phyloP scores from a whole-genome alignment of 1,284 basidiomycete species.

The Ceratobasidium sp. region DNA sequence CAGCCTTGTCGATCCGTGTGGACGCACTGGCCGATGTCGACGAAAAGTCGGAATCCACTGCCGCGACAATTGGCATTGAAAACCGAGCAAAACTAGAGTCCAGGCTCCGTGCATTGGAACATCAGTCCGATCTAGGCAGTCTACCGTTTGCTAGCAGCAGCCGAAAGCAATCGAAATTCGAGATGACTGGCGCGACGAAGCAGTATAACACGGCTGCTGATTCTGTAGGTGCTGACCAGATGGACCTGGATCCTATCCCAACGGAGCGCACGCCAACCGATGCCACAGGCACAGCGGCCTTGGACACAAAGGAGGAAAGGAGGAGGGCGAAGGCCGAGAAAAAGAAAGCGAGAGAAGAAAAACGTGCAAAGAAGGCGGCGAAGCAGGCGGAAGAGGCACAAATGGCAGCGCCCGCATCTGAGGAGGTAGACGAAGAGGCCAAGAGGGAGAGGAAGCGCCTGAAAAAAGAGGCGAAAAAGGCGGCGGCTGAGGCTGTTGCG shows the following conservation, averaged over 20 bases:
- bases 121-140: conserved; percentile 79
- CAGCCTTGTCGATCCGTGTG: conserved; percentile 95
- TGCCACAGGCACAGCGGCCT: conserved; percentile 74
- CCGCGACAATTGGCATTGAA: conserved; percentile 90
- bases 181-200: conserved; percentile 78
- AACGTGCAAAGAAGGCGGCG: conserved; percentile 70
- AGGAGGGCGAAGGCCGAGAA: conserved; percentile 81
- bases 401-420: conserved; percentile 57
- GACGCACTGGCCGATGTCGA: conserved; percentile 95
- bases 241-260: conserved; percentile 37
- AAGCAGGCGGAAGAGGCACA: conserved; percentile 56
- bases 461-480: conserved; percentile 64
- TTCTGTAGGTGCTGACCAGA: conserved; percentile 57
- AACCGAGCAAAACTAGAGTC: conserved; percentile 97
- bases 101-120: conserved; percentile 89
- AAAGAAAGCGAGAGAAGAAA: conserved; percentile 66
- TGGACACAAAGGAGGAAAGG: conserved; percentile 84
- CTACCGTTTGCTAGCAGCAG: conserved; percentile 65
- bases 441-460: conserved; percentile 47
- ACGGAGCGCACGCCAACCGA: conserved; percentile 74
- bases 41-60: conserved; percentile 84
- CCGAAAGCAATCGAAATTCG: conserved; percentile 81
- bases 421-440: conserved; percentile 58
- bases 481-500: conserved; percentile 60
- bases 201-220: conserved; percentile 88